Evolutionary conservation across 371 early-diverging fungal genomes (phyloP), one percentile per base, ranked within the genome.

Genomic region (Zopfochytrium polystomum): DNA sequence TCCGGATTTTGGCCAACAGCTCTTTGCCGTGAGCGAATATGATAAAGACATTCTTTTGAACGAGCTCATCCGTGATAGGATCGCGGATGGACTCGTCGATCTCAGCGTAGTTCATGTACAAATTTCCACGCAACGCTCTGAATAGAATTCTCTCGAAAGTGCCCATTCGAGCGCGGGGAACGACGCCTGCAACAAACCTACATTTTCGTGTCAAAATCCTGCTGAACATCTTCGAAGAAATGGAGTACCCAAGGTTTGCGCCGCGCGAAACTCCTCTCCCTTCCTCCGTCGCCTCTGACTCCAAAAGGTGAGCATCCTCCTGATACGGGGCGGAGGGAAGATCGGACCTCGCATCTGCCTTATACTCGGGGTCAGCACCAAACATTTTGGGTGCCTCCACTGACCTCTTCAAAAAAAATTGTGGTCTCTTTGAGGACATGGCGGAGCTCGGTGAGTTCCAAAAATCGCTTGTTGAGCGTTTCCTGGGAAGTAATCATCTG

Each of bases 21-120:
- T 92, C 91, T 52, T 79, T 81, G 62, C 98, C 98, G 67, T 96
- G 96, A 32, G 95, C 95, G 83, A 96, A 98, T 69, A 96, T 91
- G 63, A 92, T 86, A 72, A 98, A 96, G 11, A 93, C 97, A 65
- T 89, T 92, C 83, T 96, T 98, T 52, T 90, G 85, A 7, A 94
- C 85, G 0, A 82, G 68, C 63, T 89, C 89, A 59, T 94, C 96
- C 1, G 85, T 87, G 45, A 70, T 73, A 2, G 93, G 92, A 65
- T 96, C 95, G 23, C 83, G 76, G 62, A 95, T 90, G 7, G 85
- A 83, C 63, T 96, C 96, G 53, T 90, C 90, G 61, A 95, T 93
- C 67, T 96, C 96, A 7, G 92, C 93, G 43, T 88, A 84, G 76
- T 94, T 96, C 84, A 98, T 89, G 80, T 87, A 96, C 66, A 98